These are phyloP conservation scores for Penicillium sp. DNA, from an alignment of 2,329 filamentous ascomycete genomes.

Conservation along the genomic window DNA sequence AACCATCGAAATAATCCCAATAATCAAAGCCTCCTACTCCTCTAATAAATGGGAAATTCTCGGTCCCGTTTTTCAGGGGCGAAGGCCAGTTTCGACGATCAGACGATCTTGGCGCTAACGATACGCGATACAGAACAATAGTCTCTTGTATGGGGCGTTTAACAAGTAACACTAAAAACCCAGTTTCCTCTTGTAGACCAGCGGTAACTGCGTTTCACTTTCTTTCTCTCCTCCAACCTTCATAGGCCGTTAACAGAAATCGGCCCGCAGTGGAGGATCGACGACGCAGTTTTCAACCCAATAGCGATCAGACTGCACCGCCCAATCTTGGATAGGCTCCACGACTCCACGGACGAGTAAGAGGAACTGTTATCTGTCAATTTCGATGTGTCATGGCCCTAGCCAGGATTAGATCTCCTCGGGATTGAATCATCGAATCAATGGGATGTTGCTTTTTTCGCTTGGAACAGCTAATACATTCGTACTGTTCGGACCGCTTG, in stretches of 20 bases:
- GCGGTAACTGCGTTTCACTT: slow-evolving; percentile 10
- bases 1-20: no score
- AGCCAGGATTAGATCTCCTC: not conserved
- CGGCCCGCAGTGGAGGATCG: slow-evolving; percentile 8
- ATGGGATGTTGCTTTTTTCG: not conserved
- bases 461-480: slow-evolving; percentile 4
- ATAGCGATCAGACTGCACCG: not conserved
- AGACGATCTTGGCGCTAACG: slow-evolving; percentile 2
- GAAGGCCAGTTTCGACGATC: not conserved
- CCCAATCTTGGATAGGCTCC: not conserved
- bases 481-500: slow-evolving; percentile 10
- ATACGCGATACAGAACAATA: not conserved
- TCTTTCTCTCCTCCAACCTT: not conserved
- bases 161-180: not conserved
- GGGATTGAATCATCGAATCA: not conserved
- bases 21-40: no score
- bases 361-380: slow-evolving; percentile 9
- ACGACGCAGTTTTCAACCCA: not conserved
- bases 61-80: slow-evolving; percentile 5
- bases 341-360: slow-evolving; percentile 1
- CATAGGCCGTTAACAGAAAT: slow-evolving; percentile 4
- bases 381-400: slow-evolving; percentile 15
- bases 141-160: not conserved
- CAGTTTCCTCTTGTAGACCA: not conserved
- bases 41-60: not conserved